These are phyloP conservation scores for Aspergillus incahuasiensis DNA, from an alignment of 495 filamentous ascomycete species.

Conservation along the genomic window DNA sequence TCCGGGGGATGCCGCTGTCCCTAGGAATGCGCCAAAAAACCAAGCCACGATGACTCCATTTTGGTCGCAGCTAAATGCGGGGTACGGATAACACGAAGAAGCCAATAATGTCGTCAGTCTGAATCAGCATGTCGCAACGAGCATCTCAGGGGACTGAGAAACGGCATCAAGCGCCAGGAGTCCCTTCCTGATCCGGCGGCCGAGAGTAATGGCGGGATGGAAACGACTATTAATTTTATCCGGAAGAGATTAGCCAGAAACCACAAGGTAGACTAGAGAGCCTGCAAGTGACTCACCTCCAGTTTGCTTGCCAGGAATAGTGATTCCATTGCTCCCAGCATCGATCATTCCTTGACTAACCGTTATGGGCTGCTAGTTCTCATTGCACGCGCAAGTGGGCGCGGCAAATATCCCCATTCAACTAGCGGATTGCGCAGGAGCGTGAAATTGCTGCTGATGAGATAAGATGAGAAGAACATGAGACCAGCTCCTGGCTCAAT, in stretches of 20 bases:
- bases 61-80: neutral
- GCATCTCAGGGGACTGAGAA: neutral
- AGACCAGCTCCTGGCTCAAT: neutral
- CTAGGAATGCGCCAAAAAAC: neutral
- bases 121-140: neutral
- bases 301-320: neutral
- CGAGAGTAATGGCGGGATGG: no score
- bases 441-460: neutral
- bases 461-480: neutral
- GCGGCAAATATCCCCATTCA: neutral
- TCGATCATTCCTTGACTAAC: neutral
- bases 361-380: neutral
- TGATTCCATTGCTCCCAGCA: neutral
- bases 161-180: neutral
- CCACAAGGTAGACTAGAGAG: neutral
- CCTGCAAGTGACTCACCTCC: neutral
- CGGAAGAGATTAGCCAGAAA: neutral
- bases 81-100: neutral
- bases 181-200: neutral
- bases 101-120: neutral
- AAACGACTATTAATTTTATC: neutral
- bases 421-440: constrained; percentile 1
- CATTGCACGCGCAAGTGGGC: neutral
- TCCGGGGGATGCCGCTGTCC: neutral
- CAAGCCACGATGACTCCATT: neutral